phyloP scores from a whole-genome alignment of 2,329 filamentous ascomycete species.

The Emmonsiellopsis sp. region DNA sequence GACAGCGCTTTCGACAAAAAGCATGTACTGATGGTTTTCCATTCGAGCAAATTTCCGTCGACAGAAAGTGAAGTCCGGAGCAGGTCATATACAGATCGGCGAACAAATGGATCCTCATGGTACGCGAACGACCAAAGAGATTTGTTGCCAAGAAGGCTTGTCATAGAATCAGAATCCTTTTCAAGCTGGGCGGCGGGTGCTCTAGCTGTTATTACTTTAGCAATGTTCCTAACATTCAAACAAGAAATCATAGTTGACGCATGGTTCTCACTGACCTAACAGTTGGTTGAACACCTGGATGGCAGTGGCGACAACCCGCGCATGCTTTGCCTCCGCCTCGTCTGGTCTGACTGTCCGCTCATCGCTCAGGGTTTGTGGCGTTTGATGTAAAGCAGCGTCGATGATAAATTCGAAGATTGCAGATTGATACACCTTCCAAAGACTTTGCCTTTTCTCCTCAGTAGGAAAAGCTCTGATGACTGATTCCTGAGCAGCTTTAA shows the following conservation, averaged over 20 bases:
- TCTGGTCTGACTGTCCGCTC: conserved; percentile 75
- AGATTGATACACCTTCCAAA: conserved; percentile 74
- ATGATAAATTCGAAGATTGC: conserved; percentile 75
- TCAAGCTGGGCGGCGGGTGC: conserved; percentile 43
- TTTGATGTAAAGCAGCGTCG: conserved; percentile 69
- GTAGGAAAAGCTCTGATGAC: conserved; percentile 67
- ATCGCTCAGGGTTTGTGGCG: conserved; percentile 73
- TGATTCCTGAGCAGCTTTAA: conserved; percentile 68
- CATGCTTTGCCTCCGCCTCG: conserved; percentile 78
- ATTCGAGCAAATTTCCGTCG: conserved; percentile 43
- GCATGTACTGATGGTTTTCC: conserved; percentile 58
- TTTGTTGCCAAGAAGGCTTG: conserved; percentile 55
- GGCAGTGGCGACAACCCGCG: conserved; percentile 60
- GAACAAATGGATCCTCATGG: conserved; percentile 48
- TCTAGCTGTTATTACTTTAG: conserved; percentile 19
- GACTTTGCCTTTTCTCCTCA: conserved; percentile 64
- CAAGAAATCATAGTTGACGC: neutral
- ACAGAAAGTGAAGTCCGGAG: conserved; percentile 43
- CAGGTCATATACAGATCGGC: conserved; percentile 49
- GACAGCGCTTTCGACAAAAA: conserved; percentile 68
- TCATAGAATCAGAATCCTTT: conserved; percentile 54
- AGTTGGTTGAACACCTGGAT: conserved; percentile 48
- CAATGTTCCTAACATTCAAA: neutral
- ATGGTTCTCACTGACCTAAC: conserved; percentile 30
- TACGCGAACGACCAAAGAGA: conserved; percentile 52